These are phyloP conservation scores for Fusarium falciforme DNA, from an alignment of 2,329 filamentous ascomycete species.

Conservation along the genomic window DNA sequence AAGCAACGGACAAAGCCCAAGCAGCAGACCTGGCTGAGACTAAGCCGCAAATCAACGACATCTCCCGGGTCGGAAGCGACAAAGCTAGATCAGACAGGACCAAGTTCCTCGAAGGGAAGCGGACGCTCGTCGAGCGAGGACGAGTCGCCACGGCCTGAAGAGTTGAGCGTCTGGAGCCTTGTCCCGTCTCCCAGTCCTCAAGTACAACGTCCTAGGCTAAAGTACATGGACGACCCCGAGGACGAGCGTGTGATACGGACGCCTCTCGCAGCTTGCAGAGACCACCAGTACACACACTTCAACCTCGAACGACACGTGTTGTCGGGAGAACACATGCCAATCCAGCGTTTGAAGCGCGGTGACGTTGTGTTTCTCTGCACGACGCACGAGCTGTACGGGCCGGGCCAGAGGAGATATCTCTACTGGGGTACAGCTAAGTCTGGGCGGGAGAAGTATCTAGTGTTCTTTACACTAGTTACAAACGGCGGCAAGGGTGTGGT, in stretches of 20 bases:
- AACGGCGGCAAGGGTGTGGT: background rate
- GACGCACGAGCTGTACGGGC: conserved; percentile 1
- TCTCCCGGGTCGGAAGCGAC: background rate
- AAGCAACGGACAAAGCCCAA: background rate
- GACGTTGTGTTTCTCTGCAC: background rate
- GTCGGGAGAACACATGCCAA: background rate
- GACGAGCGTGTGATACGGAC: background rate
- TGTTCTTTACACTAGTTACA: background rate
- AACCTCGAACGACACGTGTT: background rate
- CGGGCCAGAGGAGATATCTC: background rate
- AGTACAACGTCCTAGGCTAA: background rate
- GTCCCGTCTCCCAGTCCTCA: background rate
- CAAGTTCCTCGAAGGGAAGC: background rate
- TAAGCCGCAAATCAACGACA: background rate
- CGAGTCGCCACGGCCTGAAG: background rate
- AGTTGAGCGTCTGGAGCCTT: background rate
- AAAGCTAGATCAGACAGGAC: background rate
- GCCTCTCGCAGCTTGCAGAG: background rate
- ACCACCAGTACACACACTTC: background rate
- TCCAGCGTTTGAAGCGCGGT: background rate
- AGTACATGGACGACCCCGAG: background rate
- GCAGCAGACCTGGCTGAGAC: background rate
- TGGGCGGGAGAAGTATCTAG: background rate
- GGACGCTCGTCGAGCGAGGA: background rate
- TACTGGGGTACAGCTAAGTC: background rate